A percentile compares a stretch with the other conserved stretches of the same genome.
Evolutionary conservation across 257 asterid genomes (phyloP).

Genomic region (Pogostemon cablin): DNA sequence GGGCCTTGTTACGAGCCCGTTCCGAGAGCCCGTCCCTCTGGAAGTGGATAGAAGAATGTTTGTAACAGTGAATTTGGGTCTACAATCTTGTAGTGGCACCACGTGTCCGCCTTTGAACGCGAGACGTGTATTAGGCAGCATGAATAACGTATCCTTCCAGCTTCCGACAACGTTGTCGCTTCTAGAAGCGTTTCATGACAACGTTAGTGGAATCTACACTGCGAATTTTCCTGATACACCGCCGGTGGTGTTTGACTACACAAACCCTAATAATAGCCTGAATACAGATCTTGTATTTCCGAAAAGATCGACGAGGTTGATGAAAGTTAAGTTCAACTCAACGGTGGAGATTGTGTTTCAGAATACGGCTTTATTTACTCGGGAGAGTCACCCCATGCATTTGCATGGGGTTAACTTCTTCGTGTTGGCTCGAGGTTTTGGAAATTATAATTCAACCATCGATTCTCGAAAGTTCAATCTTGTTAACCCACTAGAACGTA

Average conservation of each 20-base stretch:
- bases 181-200: constrained; percentile 53
- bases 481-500: constrained; percentile 57
- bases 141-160: constrained; percentile 74
- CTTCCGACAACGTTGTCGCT: constrained; percentile 51
- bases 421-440: constrained; percentile 57
- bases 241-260: constrained; percentile 53
- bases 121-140: constrained; percentile 46
- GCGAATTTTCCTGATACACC: constrained; percentile 53
- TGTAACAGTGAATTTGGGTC: constrained; percentile 53
- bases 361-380: constrained; percentile 48
- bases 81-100: constrained; percentile 37
- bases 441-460: constrained; percentile 41
- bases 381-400: constrained; percentile 63
- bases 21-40: constrained; percentile 50
- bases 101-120: too few species aligned
- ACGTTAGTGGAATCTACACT: constrained; percentile 53
- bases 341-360: constrained; percentile 57
- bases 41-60: constrained; percentile 61
- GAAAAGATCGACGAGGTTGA: constrained; percentile 49
- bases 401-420: constrained; percentile 59
- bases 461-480: constrained; percentile 47
- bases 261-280: constrained; percentile 30
- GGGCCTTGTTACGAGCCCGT: constrained; percentile 50
- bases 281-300: constrained; percentile 36
- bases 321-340: constrained; percentile 44